Evolutionary conservation across 805 yeast species (phyloP).

Genomic region (Saccharomycopsis microspora): DNA sequence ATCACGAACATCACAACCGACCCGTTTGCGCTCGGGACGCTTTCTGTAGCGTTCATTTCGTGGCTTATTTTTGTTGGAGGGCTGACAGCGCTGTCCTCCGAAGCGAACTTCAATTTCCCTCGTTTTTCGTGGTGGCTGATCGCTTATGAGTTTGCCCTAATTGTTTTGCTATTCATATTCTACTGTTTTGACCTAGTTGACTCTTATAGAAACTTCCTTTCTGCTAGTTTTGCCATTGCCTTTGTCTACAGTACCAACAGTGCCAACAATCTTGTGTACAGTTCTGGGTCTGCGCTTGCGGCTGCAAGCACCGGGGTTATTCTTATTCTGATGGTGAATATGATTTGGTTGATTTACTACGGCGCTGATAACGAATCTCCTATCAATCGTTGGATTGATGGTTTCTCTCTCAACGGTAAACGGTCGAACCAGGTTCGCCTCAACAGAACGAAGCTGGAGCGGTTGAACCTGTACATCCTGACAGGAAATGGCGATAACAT

Average conservation of each 20-base stretch:
- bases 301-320: slow-evolving; percentile 94
- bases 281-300: slow-evolving; percentile 48
- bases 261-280: slow-evolving; percentile 69
- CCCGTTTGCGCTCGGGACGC: slow-evolving; percentile 80
- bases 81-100: slow-evolving; percentile 40
- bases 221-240: slow-evolving; percentile 44
- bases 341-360: slow-evolving; percentile 79
- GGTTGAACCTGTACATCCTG: slow-evolving; percentile 8
- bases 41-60: slow-evolving; percentile 60
- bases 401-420: slow-evolving; percentile 49
- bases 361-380: slow-evolving; percentile 91
- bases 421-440: slow-evolving; percentile 3
- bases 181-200: slow-evolving; percentile 57
- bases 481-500: slow-evolving; percentile 4
- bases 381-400: slow-evolving; percentile 72
- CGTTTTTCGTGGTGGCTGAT: slow-evolving; percentile 95
- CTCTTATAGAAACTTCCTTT: slow-evolving; percentile 44
- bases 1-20: slow-evolving; percentile 54
- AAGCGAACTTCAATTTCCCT: slow-evolving; percentile 38
- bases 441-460: slow-evolving; percentile 8
- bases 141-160: slow-evolving; percentile 59
- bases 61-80: slow-evolving; percentile 91
- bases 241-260: slow-evolving; percentile 79
- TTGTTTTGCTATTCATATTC: slow-evolving; percentile 37
- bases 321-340: slow-evolving; percentile 66